Evolutionary conservation across 106 monocot genomes (phyloP), one percentile per base, ranked within the genome.

Genomic region (Amphibolis antarctica): DNA sequence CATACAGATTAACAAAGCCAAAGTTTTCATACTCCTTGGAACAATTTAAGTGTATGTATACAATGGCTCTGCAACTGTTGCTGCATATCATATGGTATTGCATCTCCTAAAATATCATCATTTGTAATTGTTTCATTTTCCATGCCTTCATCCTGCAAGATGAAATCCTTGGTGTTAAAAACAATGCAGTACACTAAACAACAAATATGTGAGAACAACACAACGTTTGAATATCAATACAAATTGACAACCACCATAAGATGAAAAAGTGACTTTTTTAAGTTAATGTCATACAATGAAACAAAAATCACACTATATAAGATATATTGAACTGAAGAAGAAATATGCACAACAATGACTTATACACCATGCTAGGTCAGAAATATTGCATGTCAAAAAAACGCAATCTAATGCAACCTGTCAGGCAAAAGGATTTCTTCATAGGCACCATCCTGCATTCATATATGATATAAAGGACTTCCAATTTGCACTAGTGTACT

Each of bases 81-180:
- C 28, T 67, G 67, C 67, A 60, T 67, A 25, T 75, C 74, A 15
- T 47, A 42, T 19, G 74, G 74, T 67, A 75, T 67, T 52, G 57
- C 28, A 55, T 75, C 74, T 12, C 74, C 74, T 19, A 75, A 26
- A 68, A 75, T 67, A 53, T 75, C 74, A 60, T 75, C 67, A 21
- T 75, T 75, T 36, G 67, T 61, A 60, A 75, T 59, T 5, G 19
- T 36, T 66, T 75, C 61, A 62, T n/a, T 53, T 62, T 75, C 67
- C 21, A 31, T 62, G 20, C 21, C 66, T 21, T 67, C 62, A 51
- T 61, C 67, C 58, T 66, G 66, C 55, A 30, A 66, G n/a, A n/a
- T n/a, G n/a, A 68, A 10, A 43, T 31, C 4, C 36, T 36, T 36
- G 36, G 36, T 2, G 36, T 36, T 36, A 36, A 7, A 36, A 36